phyloP scores from a whole-genome alignment of 331 rosid genomes.

The Arachis monticola region DNA sequence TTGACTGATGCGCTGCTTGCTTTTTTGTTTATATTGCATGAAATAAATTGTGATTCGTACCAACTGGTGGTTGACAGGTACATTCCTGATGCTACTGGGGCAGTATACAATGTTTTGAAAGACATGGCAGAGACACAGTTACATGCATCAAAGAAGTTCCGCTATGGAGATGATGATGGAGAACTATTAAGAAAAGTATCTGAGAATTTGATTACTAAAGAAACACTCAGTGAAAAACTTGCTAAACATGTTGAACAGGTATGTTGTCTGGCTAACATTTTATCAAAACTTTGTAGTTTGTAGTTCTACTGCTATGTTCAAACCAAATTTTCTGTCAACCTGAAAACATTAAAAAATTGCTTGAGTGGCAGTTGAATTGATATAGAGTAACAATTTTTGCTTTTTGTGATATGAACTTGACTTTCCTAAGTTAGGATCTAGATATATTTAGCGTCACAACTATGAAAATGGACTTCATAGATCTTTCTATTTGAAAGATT shows the following conservation, averaged over 20 bases:
- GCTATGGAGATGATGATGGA: constrained; percentile 53
- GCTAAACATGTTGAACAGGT: constrained; percentile 94
- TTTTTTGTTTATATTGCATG: constrained; percentile 8
- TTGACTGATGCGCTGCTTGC: constrained; percentile 13
- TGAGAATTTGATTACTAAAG: constrained; percentile 68
- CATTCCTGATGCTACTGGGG: constrained; percentile 74
- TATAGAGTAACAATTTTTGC: constrained; percentile 21
- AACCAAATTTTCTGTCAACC: constrained; percentile 38
- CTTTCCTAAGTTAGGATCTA: constrained; percentile 25
- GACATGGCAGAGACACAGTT: constrained; percentile 62
- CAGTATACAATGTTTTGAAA: constrained; percentile 65
- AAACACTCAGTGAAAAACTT: constrained; percentile 73
- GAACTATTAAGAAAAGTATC: constrained; percentile 70
- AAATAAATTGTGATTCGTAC: constrained; percentile 28
- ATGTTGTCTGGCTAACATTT: constrained; percentile 20
- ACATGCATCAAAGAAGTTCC: constrained; percentile 70
- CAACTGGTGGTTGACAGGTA: constrained; percentile 71
- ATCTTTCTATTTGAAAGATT: neutral
- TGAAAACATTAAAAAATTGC: constrained; percentile 30
- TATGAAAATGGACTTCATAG: constrained; percentile 5
- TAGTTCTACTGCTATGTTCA: constrained; percentile 5
- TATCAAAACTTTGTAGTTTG: neutral
- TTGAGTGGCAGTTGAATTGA: constrained; percentile 10
- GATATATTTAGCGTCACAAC: constrained; percentile 16
- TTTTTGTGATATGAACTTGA: constrained; percentile 26